phyloP scores from a whole-genome alignment of 371 early-diverging fungal genomes.

The Mucor lusitanicus region DNA sequence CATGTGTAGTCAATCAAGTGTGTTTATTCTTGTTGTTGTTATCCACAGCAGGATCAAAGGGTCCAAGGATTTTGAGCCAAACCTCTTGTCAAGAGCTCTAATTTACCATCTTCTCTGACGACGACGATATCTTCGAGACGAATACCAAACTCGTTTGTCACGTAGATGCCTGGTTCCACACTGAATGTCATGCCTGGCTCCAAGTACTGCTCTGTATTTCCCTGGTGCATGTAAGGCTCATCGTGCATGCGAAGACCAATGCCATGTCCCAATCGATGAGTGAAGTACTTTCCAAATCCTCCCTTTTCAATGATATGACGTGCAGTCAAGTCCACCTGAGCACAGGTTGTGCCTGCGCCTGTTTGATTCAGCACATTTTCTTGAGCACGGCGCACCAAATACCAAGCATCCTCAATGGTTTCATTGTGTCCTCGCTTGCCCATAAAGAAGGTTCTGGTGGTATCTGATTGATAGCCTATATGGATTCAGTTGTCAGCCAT shows the following conservation, averaged over 20 bases:
- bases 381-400: slow-evolving; percentile 54
- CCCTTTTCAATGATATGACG: slow-evolving; percentile 44
- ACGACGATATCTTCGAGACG: slow-evolving; percentile 64
- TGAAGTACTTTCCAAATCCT: slow-evolving; percentile 53
- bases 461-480: slow-evolving; percentile 50
- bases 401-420: slow-evolving; percentile 58
- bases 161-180: slow-evolving; percentile 64
- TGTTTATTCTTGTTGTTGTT: too few relatives aligned
- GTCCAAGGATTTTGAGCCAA: slow-evolving; percentile 52
- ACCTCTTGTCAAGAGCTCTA: slow-evolving; percentile 54
- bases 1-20: too few relatives aligned
- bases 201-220: slow-evolving; percentile 44
- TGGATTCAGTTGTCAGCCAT: too few relatives aligned
- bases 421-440: slow-evolving; percentile 45
- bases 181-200: slow-evolving; percentile 60
- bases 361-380: slow-evolving; percentile 40
- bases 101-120: slow-evolving; percentile 48
- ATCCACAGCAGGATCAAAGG: slow-evolving; percentile 21
- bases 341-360: slow-evolving; percentile 36
- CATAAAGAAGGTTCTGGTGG: slow-evolving; percentile 57
- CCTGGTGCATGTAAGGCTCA: slow-evolving; percentile 61
- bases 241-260: slow-evolving; percentile 64
- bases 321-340: slow-evolving; percentile 57
- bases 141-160: slow-evolving; percentile 51
- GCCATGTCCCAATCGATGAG: slow-evolving; percentile 65